A percentile compares a stretch with the other conserved stretches of the same genome.
phyloP scores from a whole-genome alignment of 257 asterid species.

The Verbascum thapsus region DNA sequence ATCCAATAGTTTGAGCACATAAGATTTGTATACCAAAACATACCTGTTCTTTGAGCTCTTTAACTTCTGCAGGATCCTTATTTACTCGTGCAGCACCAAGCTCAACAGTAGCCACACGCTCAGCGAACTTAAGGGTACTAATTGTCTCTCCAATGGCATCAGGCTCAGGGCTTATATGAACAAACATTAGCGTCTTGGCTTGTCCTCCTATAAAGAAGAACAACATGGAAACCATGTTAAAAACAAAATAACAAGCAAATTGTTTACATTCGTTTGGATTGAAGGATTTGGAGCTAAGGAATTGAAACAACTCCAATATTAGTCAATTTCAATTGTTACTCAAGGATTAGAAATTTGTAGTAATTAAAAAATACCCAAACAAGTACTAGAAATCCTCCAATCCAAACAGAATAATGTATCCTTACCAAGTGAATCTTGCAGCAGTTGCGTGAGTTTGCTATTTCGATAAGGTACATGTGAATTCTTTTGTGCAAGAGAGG shows the following conservation, averaged over 20 bases:
- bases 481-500: slow-evolving; percentile 90
- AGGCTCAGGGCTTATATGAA: slow-evolving; percentile 91
- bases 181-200: slow-evolving; percentile 97
- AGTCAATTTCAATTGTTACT: too few species aligned
- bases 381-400: too few species aligned
- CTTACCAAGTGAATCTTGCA: slow-evolving; percentile 99
- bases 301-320: too few species aligned
- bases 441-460: slow-evolving; percentile 96
- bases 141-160: slow-evolving; percentile 94
- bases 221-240: slow-evolving; percentile 21
- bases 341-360: too few species aligned
- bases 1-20: slow-evolving; percentile 12
- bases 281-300: too few species aligned
- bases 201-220: slow-evolving; percentile 71
- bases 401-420: neutral
- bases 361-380: too few species aligned
- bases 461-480: slow-evolving; percentile 91
- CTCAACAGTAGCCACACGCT: slow-evolving; percentile 96
- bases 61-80: slow-evolving; percentile 77
- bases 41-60: slow-evolving; percentile 95
- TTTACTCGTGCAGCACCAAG: slow-evolving; percentile 98
- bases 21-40: neutral
- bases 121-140: slow-evolving; percentile 96
- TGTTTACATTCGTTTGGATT: neutral
- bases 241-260: slow-evolving; percentile 5